A percentile compares a stretch with the other conserved stretches of the same genome.
Evolutionary conservation across 1,139 yeast genomes (phyloP).

Genomic region (Candida buenavistaensis): DNA sequence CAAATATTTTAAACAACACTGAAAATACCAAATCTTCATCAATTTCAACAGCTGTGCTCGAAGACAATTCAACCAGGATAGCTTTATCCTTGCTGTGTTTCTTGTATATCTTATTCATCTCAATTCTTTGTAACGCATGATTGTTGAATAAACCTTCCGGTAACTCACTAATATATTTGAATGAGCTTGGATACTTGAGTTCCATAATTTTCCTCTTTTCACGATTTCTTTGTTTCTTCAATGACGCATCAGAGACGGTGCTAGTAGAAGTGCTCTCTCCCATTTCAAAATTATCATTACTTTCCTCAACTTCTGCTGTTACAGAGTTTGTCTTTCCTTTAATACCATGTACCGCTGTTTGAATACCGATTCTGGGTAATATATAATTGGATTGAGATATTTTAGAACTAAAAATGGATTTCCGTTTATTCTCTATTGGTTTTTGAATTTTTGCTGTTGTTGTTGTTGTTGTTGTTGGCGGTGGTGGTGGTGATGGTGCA

Average conservation of each 20-base stretch:
- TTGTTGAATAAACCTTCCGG: slow-evolving; percentile 40
- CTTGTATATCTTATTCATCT: slow-evolving; percentile 26
- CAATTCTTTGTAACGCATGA: slow-evolving; percentile 32
- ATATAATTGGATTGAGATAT: slow-evolving; percentile 43
- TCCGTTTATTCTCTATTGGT: slow-evolving; percentile 8
- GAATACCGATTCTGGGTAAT: slow-evolving; percentile 50
- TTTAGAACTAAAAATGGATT: slow-evolving; percentile 19
- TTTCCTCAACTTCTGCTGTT: slow-evolving; percentile 23
- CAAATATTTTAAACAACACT: slow-evolving; percentile 31
- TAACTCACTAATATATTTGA: slow-evolving; percentile 34
- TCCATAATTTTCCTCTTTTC: slow-evolving; percentile 33
- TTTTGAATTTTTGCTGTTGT: no score
- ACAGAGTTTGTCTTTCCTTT: slow-evolving; percentile 21
- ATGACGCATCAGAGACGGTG: slow-evolving; percentile 32
- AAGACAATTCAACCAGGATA: slow-evolving; percentile 23
- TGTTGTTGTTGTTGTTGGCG: no score
- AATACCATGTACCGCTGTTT: slow-evolving; percentile 47
- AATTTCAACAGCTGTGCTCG: slow-evolving; percentile 28
- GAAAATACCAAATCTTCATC: slow-evolving; percentile 44
- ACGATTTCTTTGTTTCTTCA: slow-evolving; percentile 36
- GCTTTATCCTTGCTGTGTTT: slow-evolving; percentile 19
- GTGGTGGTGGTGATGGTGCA: slow-evolving; percentile 18
- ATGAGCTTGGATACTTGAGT: slow-evolving; percentile 37
- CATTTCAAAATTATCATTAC: slow-evolving; percentile 42
- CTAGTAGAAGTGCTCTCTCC: slow-evolving; percentile 18